phyloP scores from a whole-genome alignment of 306 rosid species.

The Vigna hirtella region DNA sequence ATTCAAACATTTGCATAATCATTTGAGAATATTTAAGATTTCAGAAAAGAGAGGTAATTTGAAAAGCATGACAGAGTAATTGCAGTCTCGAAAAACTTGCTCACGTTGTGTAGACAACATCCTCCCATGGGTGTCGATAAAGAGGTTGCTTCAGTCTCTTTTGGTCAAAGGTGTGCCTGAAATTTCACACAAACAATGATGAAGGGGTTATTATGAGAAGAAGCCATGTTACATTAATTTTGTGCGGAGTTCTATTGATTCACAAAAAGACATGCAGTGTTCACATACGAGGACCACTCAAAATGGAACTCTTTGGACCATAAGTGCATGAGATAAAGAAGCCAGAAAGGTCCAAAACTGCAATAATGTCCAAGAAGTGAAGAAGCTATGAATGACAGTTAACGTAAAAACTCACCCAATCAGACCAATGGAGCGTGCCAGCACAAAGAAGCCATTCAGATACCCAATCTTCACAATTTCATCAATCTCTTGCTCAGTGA shows the following conservation, averaged over 20 bases:
- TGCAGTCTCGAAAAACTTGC: constrained; percentile 28
- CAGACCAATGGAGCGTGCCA: constrained; percentile 97
- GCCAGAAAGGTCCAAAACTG: constrained; percentile 41
- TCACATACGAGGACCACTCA: constrained; percentile 40
- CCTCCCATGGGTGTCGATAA: constrained; percentile 99
- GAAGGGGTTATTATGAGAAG: constrained; percentile 20
- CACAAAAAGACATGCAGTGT: constrained; percentile 10
- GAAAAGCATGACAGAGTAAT: constrained; percentile 11
- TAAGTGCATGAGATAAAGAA: constrained; percentile 38
- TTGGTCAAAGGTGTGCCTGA: constrained; percentile 98
- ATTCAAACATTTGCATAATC: no score
- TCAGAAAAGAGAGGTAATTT: neutral
- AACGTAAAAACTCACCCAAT: constrained; percentile 76
- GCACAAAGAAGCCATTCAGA: constrained; percentile 91
- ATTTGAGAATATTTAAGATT: no score
- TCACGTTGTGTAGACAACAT: constrained; percentile 96
- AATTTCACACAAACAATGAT: constrained; percentile 30
- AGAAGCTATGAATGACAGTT: neutral
- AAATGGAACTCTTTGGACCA: constrained; percentile 31
- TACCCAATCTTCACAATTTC: constrained; percentile 94
- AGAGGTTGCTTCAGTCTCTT: constrained; percentile 98
- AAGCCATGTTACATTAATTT: neutral
- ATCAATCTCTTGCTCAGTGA: constrained; percentile 85
- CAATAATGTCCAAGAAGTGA: constrained; percentile 26
- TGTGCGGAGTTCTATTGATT: constrained; percentile 10